Base-by-base conservation (phyloP, 179 eudicot species). In the Pouteria campechiana region DNA sequence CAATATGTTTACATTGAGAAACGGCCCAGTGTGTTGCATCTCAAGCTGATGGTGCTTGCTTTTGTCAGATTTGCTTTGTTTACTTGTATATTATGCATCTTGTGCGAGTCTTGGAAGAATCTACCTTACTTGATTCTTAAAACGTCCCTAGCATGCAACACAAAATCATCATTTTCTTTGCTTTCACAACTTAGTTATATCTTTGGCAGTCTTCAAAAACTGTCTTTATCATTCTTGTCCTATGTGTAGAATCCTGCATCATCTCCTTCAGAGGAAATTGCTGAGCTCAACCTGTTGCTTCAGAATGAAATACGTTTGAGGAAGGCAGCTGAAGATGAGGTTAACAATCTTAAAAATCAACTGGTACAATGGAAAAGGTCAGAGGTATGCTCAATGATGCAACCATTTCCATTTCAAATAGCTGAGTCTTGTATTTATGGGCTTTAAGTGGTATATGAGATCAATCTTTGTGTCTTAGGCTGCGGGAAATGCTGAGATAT, bases 271-370 rank as follows among this genome's bases (percentile, higher is more conserved):
- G 70, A 58, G 41, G 73, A 76, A 49, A 45, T 77, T 45, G 52
- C 70, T 61, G 88, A 70, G 46, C 28, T 78, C 33, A 65, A 56
- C 48, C 63, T 34, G 57, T 57, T 70, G 64, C 84, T 84, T 52
- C 78, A 73, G 52, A 71, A 58, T 50, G 97, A 84, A 64, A 70
- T 45, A 39, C 66, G 47, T 52, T 7, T 64, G 34, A 68, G 76
- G 55, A 64, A 67, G 63, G 65, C 78, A 50, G 76, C 88, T 32
- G 94, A 88, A 69, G 79, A 67, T 23, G 93, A 88, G 54, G 58
- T 70, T 20, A 55, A 59, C 48, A 68, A 71, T 69, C 83, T 88
- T 40, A 71, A 49, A 60, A 67, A 55, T 64, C 93, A 88, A 66
- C 57, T 84, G 41, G 19, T 32, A 16, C 73, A 64, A 51, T 71